Percentiles rank a stretch among this genome's conserved stretches.
phyloP scores from a whole-genome alignment of 208 protist species.

The Acanthamoeba triangularis region DNA sequence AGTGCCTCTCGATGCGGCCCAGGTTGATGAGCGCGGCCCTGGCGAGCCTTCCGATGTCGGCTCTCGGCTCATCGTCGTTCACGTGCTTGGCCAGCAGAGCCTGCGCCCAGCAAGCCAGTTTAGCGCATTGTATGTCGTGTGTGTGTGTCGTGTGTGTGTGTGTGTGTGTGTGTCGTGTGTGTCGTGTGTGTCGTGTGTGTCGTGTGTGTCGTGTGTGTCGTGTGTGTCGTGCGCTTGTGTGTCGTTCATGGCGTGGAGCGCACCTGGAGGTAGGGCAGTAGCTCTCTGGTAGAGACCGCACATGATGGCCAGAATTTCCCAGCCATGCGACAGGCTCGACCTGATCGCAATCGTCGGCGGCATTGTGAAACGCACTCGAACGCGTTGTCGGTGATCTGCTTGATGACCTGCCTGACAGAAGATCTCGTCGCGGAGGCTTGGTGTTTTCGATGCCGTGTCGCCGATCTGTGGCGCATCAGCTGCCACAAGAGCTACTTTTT shows the following conservation, averaged over 20 bases:
- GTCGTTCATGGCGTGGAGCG: too few species aligned
- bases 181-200: background rate
- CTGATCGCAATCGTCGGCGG: background rate
- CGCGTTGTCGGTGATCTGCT: slow-evolving; percentile 83
- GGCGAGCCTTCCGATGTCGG: slow-evolving; percentile 44
- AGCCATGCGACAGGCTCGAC: slow-evolving; percentile 27
- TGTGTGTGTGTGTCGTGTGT: background rate
- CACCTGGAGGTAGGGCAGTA: slow-evolving; percentile 45
- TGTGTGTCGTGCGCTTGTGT: too few species aligned
- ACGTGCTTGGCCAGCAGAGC: slow-evolving; percentile 32
- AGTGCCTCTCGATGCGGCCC: slow-evolving; percentile 56
- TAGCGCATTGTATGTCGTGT: background rate
- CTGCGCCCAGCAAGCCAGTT: background rate
- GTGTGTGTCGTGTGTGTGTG: background rate
- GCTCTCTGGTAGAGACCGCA: slow-evolving; percentile 41
- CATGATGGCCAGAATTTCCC: slow-evolving; percentile 70
- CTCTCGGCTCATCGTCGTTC: slow-evolving; percentile 42
- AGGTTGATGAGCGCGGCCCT: slow-evolving; percentile 51
- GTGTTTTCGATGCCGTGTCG: slow-evolving; percentile 31
- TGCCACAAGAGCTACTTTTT: slow-evolving; percentile 63
- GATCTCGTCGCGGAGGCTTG: slow-evolving; percentile 83
- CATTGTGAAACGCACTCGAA: slow-evolving; percentile 35
- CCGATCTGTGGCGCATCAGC: slow-evolving; percentile 39
- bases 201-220: background rate
- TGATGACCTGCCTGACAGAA: slow-evolving; percentile 85